A percentile compares a stretch with the other conserved stretches of the same genome.
Conservation (phyloP, 1,139 yeast species). For the Geotrichum bryndzae region DNA sequence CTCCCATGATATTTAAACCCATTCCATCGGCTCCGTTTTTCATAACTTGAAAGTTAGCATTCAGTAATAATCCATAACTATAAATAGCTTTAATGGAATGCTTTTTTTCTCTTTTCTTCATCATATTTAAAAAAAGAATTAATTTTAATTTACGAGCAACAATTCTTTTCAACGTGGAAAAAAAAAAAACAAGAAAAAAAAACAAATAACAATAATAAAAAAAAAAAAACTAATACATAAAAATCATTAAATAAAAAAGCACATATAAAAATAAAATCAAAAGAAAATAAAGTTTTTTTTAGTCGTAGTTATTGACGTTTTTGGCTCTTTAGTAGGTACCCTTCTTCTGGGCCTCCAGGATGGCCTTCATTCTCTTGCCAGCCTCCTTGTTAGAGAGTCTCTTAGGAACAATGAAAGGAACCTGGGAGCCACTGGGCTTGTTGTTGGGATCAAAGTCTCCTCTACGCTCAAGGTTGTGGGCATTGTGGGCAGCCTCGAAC, state of each 20-base stretch:
- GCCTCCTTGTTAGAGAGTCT: conserved; percentile 9
- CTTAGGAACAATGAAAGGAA: conserved; percentile 6
- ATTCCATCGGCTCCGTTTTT: too few relatives aligned
- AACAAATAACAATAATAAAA: neutral
- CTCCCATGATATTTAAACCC: too few relatives aligned
- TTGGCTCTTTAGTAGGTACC: neutral
- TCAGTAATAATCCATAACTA: too few relatives aligned
- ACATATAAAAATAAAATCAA: neutral
- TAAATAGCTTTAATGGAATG: too few relatives aligned
- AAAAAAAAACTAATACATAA: neutral
- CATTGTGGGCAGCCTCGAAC: neutral
- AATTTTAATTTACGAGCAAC: neutral
- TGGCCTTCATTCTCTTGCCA: conserved; percentile 10
- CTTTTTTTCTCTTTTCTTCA: too few relatives aligned
- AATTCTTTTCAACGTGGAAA: neutral
- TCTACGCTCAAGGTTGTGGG: conserved; percentile 3
- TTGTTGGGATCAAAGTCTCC: neutral
- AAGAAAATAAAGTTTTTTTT: neutral
- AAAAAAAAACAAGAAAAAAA: neutral
- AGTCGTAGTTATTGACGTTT: neutral
- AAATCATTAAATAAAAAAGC: neutral
- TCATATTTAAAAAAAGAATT: too few relatives aligned
- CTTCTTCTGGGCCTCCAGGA: conserved; percentile 10
- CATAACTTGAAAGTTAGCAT: too few relatives aligned
- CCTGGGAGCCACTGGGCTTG: neutral